These are phyloP conservation scores for Cylindricascospora bacillispora DNA, from an alignment of 1,139 yeast genomes.

Conservation along the genomic window DNA sequence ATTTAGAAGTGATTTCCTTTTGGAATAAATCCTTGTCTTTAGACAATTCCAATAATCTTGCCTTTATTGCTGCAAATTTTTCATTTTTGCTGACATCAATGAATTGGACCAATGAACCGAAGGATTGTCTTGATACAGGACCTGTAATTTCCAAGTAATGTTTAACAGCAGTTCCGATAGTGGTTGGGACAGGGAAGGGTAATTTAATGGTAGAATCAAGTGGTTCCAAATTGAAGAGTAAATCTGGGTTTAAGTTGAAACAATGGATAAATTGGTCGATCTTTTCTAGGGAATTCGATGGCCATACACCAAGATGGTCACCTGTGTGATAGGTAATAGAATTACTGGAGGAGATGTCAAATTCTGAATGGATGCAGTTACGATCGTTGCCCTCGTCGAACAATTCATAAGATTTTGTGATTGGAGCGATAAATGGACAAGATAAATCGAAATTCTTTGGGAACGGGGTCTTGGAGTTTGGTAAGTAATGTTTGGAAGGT, in stretches of 20 bases:
- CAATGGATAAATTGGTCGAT: constrained; percentile 51
- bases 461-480: constrained; percentile 17
- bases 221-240: constrained; percentile 54
- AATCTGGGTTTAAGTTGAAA: constrained; percentile 45
- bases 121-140: constrained; percentile 80
- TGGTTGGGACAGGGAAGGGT: constrained; percentile 86
- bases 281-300: constrained; percentile 73
- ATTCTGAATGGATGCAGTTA: constrained; percentile 78
- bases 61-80: constrained; percentile 45
- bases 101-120: constrained; percentile 66
- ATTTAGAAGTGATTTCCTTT: constrained; percentile 43
- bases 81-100: constrained; percentile 44
- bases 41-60: constrained; percentile 41
- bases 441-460: constrained; percentile 44
- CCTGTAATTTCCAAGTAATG: constrained; percentile 88
- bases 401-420: constrained; percentile 51
- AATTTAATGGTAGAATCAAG: constrained; percentile 63
- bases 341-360: constrained; percentile 65
- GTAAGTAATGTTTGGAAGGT: constrained; percentile 53
- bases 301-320: constrained; percentile 92
- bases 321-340: constrained; percentile 87
- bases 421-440: constrained; percentile 75
- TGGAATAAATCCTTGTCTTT: constrained; percentile 61
- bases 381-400: constrained; percentile 48
- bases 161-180: constrained; percentile 76